Evolutionary conservation across 2,329 filamentous ascomycete species (phyloP).

Genomic region (Chlorencoelia australis): DNA sequence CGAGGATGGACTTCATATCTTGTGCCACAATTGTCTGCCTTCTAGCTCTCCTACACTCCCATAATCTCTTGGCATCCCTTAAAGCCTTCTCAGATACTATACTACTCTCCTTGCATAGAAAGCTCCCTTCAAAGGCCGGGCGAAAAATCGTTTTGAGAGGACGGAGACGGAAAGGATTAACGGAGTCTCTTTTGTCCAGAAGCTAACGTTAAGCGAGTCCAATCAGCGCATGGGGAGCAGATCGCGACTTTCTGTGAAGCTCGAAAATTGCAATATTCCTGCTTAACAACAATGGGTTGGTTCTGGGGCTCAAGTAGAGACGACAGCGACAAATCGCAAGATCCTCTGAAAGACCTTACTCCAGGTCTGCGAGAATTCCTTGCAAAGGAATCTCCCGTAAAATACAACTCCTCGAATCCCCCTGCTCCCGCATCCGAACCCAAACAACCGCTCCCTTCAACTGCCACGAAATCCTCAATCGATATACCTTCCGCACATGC

Average conservation of each 20-base stretch:
- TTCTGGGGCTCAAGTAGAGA: constrained; percentile 24
- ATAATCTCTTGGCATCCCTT: no score
- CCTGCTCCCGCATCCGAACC: constrained; percentile 6
- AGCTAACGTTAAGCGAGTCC: no score
- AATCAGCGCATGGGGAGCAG: no score
- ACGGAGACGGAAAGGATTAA: no score
- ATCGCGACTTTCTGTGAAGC: no score
- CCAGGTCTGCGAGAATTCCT: constrained; percentile 56
- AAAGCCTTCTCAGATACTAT: no score
- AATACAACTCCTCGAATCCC: constrained; percentile 26
- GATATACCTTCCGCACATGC: constrained; percentile 7
- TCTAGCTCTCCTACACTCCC: no score
- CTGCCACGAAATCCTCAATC: constrained; percentile 3
- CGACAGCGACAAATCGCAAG: constrained; percentile 28
- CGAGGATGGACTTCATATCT: constrained; percentile 27
- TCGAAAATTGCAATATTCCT: no score
- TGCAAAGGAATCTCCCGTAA: constrained; percentile 52
- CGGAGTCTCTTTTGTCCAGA: no score
- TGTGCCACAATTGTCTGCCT: constrained; percentile 21
- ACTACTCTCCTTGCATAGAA: no score
- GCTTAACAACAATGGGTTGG: constrained; percentile 28
- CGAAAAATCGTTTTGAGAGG: no score
- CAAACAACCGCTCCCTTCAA: constrained; percentile 4
- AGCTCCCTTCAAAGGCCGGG: no score
- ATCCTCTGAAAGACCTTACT: constrained; percentile 52